These are phyloP conservation scores for Ganoderma lucidum DNA, from an alignment of 1,284 basidiomycete species.

Conservation along the genomic window DNA sequence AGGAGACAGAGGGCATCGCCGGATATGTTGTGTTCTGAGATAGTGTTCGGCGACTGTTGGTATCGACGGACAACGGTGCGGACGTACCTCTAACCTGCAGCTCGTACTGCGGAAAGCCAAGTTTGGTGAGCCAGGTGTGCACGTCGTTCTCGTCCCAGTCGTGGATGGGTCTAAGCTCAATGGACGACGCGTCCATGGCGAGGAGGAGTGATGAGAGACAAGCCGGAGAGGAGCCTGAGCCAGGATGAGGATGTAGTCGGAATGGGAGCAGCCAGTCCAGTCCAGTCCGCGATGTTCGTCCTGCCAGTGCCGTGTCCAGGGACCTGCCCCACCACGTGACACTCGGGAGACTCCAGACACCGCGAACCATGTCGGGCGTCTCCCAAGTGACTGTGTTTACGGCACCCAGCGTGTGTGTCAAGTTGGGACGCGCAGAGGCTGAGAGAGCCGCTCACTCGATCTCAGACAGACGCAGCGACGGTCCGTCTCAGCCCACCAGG, in stretches of 20 bases:
- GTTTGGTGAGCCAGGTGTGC: conserved; percentile 72
- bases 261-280: conserved; percentile 29
- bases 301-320: conserved; percentile 20
- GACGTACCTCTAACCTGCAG: conserved; percentile 68
- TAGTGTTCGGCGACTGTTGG: conserved; percentile 21
- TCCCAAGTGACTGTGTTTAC: conserved; percentile 1
- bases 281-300: conserved; percentile 19
- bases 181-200: conserved; percentile 47
- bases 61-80: conserved; percentile 28
- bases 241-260: conserved; percentile 27
- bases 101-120: conserved; percentile 87
- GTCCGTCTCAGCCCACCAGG: background rate
- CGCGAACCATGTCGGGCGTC: conserved; percentile 5
- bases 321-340: conserved; percentile 11
- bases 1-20: conserved; percentile 88
- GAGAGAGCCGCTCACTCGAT: background rate
- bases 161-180: conserved; percentile 58
- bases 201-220: conserved; percentile 24
- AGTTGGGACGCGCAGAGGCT: background rate
- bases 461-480: background rate
- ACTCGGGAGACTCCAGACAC: conserved; percentile 17
- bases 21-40: conserved; percentile 82
- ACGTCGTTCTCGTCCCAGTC: conserved; percentile 89
- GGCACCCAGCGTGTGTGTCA: background rate
- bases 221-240: conserved; percentile 22